Evolutionary conservation across 2,329 filamentous ascomycete species (phyloP), one percentile per base, ranked within the genome.

Genomic region (Fusarium xylarioides): DNA sequence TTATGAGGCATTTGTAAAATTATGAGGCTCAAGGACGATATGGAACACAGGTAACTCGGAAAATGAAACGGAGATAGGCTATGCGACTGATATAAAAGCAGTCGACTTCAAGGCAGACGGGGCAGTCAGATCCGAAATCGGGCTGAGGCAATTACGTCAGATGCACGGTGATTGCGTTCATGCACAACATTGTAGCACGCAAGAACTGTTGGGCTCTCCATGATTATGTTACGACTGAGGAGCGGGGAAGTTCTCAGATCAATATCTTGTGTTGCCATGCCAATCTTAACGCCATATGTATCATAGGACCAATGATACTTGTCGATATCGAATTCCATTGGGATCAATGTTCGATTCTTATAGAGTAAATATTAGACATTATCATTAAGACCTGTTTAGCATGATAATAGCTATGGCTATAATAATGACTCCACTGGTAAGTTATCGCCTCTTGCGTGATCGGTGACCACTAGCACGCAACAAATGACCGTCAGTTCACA

Each of bases 141-240:
- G 40, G 15, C 26, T 23, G 26, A 32, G 34, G 6, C 5, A 38
- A 50, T 52, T 59, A 7, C 43, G 44, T 34, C 57, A 55, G 57
- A 60, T 35, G 57, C 21, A 26, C 19, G 32, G 47, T 18, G 32
- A 60, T 60, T 54, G 57, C 37, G 47, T 60, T 43, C 18, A 42
- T 54, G 49, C 47, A 40, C 11, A 15, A n/a, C 38, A 30, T 8
- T 34, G 10, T 6, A 60, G 57, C 57, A 60, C 57, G 47, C 50
- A 34, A 55, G 19, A 26, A 1, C 34, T 26, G 15, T 14, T 23
- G 10, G 2, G 19, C 10, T n/a, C 11, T 34, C n/a, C 32, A n/a
- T 21, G 8, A 28, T 57, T 35, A 5, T 4, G 11, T 28, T 26
- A 14, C 12, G 10, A 28, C 14, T 11, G 16, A 37, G 26, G 18